Evolutionary conservation across 1,284 basidiomycete genomes (phyloP).

Genomic region (Boletellus deceptivus): DNA sequence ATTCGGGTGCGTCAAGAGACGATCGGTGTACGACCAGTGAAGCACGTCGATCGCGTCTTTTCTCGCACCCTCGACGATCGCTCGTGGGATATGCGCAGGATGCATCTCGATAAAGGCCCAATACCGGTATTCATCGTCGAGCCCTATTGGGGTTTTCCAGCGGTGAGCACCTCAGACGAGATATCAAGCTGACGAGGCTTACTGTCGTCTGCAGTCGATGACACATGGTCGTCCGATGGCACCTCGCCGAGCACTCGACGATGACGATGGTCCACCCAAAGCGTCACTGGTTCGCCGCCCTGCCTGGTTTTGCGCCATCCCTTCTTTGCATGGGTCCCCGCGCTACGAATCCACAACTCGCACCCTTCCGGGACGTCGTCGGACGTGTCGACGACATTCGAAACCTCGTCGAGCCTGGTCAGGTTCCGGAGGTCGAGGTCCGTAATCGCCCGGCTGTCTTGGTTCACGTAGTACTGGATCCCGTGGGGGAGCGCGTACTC

Average conservation of each 20-base stretch:
- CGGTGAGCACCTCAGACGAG: too few species aligned
- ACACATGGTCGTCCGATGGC: conserved; percentile 32
- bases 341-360: conserved; percentile 52
- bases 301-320: conserved; percentile 30
- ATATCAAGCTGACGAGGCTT: conserved; percentile 28
- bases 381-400: conserved; percentile 45
- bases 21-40: conserved; percentile 76
- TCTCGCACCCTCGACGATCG: conserved; percentile 43
- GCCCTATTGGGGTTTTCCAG: conserved; percentile 35
- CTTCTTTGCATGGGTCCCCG: conserved; percentile 19
- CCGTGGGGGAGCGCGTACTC: conserved; percentile 69
- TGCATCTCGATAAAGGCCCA: conserved; percentile 75
- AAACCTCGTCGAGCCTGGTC: conserved; percentile 49
- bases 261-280: conserved; percentile 65
- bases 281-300: conserved; percentile 41
- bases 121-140: conserved; percentile 71
- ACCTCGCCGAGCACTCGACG: conserved; percentile 51
- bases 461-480: conserved; percentile 63
- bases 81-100: conserved; percentile 61
- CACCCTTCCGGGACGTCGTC: conserved; percentile 40
- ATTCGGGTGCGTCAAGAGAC: conserved; percentile 57
- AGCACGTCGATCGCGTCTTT: conserved; percentile 67
- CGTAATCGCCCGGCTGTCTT: conserved; percentile 54
- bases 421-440: conserved; percentile 61
- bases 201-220: conserved; percentile 54